A percentile compares a stretch with the other conserved stretches of the same genome.
Conservation (phyloP, 805 yeast species). For the Candida montana region DNA sequence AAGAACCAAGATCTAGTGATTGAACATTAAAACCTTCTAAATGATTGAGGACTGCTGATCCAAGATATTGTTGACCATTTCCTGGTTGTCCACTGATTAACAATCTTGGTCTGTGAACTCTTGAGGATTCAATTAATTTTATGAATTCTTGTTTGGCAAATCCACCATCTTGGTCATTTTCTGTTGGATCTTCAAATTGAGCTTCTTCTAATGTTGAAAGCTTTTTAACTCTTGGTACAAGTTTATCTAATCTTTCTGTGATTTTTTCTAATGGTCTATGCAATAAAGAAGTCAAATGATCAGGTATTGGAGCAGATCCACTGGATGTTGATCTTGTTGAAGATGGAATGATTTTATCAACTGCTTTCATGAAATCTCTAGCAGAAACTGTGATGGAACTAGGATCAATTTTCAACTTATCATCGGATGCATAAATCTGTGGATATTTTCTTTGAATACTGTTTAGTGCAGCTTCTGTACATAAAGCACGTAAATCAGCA, state of each 20-base stretch:
- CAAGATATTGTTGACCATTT: slow-evolving; percentile 80
- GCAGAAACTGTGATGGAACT: slow-evolving; percentile 65
- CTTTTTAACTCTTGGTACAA: slow-evolving; percentile 58
- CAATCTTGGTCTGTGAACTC: slow-evolving; percentile 79
- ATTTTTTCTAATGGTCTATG: slow-evolving; percentile 43
- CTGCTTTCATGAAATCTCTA: slow-evolving; percentile 78
- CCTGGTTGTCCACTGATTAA: slow-evolving; percentile 71
- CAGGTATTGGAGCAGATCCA: slow-evolving; percentile 75
- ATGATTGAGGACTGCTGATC: slow-evolving; percentile 73
- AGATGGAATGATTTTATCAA: slow-evolving; percentile 86
- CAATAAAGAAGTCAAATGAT: slow-evolving; percentile 59
- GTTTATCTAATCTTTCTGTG: slow-evolving; percentile 40
- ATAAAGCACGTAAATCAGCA: slow-evolving; percentile 89
- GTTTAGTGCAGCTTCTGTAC: slow-evolving; percentile 92
- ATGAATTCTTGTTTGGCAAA: slow-evolving; percentile 63
- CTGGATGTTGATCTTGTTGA: slow-evolving; percentile 80
- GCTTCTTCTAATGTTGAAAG: slow-evolving; percentile 65
- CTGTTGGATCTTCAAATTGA: slow-evolving; percentile 52
- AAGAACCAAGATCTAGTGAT: slow-evolving; percentile 69
- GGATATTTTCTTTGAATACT: slow-evolving; percentile 92
- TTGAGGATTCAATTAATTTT: slow-evolving; percentile 43
- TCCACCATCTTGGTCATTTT: slow-evolving; percentile 55
- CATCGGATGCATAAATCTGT: slow-evolving; percentile 75
- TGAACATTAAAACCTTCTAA: slow-evolving; percentile 90
- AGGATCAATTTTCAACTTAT: slow-evolving; percentile 72